Base-by-base conservation (phyloP, 345 rosid genomes). In the Aurinia saxatilis region DNA sequence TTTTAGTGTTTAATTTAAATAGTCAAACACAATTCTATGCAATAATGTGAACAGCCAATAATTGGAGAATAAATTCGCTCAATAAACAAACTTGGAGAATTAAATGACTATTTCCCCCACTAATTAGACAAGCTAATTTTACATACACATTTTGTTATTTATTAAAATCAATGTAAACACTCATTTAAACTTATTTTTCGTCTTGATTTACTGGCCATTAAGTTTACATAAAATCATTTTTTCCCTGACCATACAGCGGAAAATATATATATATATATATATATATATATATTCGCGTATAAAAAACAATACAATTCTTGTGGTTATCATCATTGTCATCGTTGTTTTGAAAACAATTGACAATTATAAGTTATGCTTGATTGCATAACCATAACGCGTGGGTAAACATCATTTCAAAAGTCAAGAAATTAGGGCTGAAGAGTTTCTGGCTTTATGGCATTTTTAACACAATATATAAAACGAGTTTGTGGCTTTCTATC, bases 271-370 rank as follows among this genome's bases (percentile, higher is more conserved):
- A n/a, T n/a, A n/a, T n/a, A n/a, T n/a, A n/a, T n/a, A n/a, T n/a
- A n/a, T n/a, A 39, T 52, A 18, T 16, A 40, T 13, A 5, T 41
- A 41, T 21, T 55, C 12, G 6, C 48, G 18, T 25, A 40, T 10
- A 2, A 15, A 57, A 52, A 40, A 16, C 16, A 42, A 33, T 57
- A 1, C 12, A 17, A 2, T 18, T 17, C 14, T 48, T 62, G 4
- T 31, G 8, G 38, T 49, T 23, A 39, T 14, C 8, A 19, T 56
- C 25, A 21, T 31, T 63, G 57, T 62, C 57, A 63, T 27, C 38
- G 29, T 50, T 27, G 29, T 62, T 14, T 49, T 16, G 57, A 62
- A 48, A 49, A 62, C 18, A 38, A 48, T 62, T 25, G 66, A 49
- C 37, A 48, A 48, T 8, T 31, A 48, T 27, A 23, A 37, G n/a